Percentiles rank a stretch among this genome's conserved stretches.
Conservation (phyloP, 345 rosid genomes). For the Camelina neglecta region DNA sequence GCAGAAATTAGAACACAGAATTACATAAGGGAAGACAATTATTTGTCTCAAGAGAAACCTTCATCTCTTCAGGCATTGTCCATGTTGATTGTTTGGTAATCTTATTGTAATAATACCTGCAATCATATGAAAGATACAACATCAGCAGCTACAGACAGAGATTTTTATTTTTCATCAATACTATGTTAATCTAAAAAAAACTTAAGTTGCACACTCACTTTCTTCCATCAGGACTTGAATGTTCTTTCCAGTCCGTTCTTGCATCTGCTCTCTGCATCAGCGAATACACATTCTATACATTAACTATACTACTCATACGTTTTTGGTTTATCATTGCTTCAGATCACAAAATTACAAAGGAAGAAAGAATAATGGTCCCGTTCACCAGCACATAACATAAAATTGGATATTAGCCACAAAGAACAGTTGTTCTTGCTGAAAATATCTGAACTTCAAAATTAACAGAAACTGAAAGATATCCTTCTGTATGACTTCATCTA, state of each 20-base stretch:
- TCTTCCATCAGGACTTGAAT: conserved; percentile 89
- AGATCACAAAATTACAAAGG: conserved; percentile 23
- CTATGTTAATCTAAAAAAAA: conserved; percentile 19
- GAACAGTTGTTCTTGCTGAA: background rate
- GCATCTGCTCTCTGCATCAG: conserved; percentile 90
- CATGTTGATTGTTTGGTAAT: conserved; percentile 88
- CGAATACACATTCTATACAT: conserved; percentile 19
- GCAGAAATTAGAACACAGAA: conserved; percentile 20
- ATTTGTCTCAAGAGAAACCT: conserved; percentile 55
- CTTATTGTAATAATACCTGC: conserved; percentile 87
- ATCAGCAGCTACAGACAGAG: conserved; percentile 38
- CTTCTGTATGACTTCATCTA: conserved; percentile 12
- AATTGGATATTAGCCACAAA: conserved; percentile 1
- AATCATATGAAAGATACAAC: conserved; percentile 36
- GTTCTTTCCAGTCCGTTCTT: conserved; percentile 94
- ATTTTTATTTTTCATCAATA: conserved; percentile 10
- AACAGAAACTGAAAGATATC: conserved; percentile 22
- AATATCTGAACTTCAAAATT: conserved; percentile 18
- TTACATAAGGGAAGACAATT: conserved; percentile 20
- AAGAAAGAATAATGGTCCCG: conserved; percentile 20
- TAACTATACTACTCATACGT: conserved; percentile 24
- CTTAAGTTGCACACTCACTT: conserved; percentile 55
- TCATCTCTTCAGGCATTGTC: conserved; percentile 87
- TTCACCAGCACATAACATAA: conserved; percentile 24
- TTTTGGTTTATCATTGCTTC: conserved; percentile 21